phyloP scores from a whole-genome alignment of 345 rosid genomes.

The Citrus cavaleriei region DNA sequence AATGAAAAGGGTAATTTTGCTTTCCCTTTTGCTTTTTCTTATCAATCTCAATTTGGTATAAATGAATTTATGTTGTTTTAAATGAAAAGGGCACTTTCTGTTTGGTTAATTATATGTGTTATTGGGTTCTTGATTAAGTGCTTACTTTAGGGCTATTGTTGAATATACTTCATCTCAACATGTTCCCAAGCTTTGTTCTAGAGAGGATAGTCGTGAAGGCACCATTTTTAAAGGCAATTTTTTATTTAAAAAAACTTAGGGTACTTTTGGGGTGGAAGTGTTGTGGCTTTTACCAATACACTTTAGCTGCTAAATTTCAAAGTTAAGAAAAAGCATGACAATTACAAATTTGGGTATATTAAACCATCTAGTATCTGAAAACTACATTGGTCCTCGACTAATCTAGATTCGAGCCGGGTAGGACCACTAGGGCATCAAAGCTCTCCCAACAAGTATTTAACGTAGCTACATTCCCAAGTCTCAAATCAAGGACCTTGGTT shows the following conservation, averaged over 20 bases:
- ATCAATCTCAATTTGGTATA: not conserved
- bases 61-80: no score
- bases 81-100: not conserved
- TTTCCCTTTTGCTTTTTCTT: not conserved
- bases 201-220: conserved; percentile 65
- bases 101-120: not conserved
- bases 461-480: no score
- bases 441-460: no score
- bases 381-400: no score
- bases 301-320: not conserved
- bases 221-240: conserved; percentile 44
- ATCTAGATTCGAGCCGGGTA: no score
- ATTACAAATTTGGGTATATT: no score
- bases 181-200: conserved; percentile 41
- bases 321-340: not conserved
- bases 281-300: not conserved
- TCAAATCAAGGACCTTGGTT: no score
- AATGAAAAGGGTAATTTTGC: conserved; percentile 58
- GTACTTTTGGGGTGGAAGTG: not conserved
- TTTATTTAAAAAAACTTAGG: no score
- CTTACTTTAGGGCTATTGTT: conserved; percentile 27
- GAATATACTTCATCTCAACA: conserved; percentile 63
- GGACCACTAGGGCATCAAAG: no score
- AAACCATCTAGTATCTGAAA: no score
- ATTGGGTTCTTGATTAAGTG: conserved; percentile 23